Conservation (phyloP, 1,139 yeast species). For the Diutina pseudorugosa region DNA sequence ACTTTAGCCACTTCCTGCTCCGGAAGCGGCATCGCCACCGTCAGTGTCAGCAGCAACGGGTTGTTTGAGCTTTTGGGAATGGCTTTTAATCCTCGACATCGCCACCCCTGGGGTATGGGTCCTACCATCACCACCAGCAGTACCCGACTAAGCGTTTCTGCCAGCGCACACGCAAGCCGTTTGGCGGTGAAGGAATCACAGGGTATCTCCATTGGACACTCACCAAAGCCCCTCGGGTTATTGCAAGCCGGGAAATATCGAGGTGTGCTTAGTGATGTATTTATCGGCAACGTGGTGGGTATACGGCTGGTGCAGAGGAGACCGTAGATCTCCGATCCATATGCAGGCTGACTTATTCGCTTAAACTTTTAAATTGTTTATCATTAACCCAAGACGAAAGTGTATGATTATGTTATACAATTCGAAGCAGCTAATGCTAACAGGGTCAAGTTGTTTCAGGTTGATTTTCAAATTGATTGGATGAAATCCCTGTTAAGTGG, state of each 20-base stretch:
- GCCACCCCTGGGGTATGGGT: conserved; percentile 54
- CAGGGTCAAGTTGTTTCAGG: no score
- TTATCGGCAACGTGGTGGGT: not conserved
- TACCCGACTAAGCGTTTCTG: conserved; percentile 35
- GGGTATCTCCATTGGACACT: not conserved
- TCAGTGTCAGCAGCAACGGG: not conserved
- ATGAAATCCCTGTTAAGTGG: no score
- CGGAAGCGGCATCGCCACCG: not conserved
- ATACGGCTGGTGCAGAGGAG: not conserved
- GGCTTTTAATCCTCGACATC: not conserved
- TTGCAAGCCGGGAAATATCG: not conserved
- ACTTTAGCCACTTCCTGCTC: not conserved
- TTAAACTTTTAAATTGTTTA: no score
- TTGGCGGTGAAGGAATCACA: conserved; percentile 51
- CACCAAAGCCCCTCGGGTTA: not conserved
- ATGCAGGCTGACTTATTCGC: not conserved
- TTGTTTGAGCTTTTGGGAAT: not conserved
- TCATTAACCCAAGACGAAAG: no score
- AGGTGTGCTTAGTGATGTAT: no score
- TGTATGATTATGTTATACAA: no score
- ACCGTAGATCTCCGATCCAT: not conserved
- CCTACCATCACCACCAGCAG: conserved; percentile 51
- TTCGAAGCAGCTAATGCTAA: no score
- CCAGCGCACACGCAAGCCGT: conserved; percentile 42
- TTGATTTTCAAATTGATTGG: no score